Percentiles rank a stretch among this genome's conserved stretches.
Conservation (phyloP, 2,329 filamentous ascomycete genomes). For the Ustulina deusta region DNA sequence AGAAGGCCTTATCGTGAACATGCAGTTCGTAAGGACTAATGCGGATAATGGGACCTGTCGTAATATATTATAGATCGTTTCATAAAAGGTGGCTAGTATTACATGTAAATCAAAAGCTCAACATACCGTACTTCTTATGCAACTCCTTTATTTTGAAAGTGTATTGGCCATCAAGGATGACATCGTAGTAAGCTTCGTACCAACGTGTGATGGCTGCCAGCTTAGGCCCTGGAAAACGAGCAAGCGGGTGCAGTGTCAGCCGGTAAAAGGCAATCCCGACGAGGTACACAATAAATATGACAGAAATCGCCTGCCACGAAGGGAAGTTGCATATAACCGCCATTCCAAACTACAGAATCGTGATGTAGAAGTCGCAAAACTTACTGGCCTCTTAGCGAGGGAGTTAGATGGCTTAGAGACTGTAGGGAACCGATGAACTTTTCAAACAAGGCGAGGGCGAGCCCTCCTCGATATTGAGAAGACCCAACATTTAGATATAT, state of each 20-base stretch:
- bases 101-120: background rate
- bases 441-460: background rate
- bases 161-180: slow-evolving; percentile 41
- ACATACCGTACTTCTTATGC: slow-evolving; percentile 45
- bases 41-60: slow-evolving; percentile 35
- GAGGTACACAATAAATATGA: slow-evolving; percentile 1
- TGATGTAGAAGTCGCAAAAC: too few species aligned
- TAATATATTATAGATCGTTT: background rate
- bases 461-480: background rate
- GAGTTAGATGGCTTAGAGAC: background rate
- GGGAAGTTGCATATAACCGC: background rate
- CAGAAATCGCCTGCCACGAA: background rate
- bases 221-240: slow-evolving; percentile 36
- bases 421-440: background rate
- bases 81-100: background rate
- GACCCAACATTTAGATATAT: background rate
- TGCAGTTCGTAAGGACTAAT: slow-evolving; percentile 38
- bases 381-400: background rate
- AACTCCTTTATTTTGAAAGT: slow-evolving; percentile 43
- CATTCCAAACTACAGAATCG: background rate
- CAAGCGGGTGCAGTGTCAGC: slow-evolving; percentile 35
- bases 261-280: slow-evolving; percentile 28
- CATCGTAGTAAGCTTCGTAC: slow-evolving; percentile 46
- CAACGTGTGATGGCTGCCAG: slow-evolving; percentile 28
- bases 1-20: slow-evolving; percentile 31